phyloP scores from a whole-genome alignment of 2,329 filamentous ascomycete genomes.

The Penicillium occitanis region DNA sequence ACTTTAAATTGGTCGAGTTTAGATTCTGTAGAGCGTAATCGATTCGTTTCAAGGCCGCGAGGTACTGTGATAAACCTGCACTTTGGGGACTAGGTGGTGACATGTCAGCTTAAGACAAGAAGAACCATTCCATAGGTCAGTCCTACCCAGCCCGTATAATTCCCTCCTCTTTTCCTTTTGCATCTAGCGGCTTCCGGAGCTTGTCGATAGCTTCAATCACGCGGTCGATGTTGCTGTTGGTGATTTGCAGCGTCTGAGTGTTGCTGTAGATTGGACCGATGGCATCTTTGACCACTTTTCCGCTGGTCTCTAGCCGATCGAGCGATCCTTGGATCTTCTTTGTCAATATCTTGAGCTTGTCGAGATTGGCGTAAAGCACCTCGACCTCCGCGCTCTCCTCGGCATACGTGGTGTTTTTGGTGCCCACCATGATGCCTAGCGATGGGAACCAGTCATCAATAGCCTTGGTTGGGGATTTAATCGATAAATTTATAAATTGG shows the following conservation, averaged over 20 bases:
- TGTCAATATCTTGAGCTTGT: slow-evolving; percentile 88
- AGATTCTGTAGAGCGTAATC: slow-evolving; percentile 82
- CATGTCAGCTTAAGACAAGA: slow-evolving; percentile 22
- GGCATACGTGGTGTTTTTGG: slow-evolving; percentile 58
- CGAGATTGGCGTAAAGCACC: slow-evolving; percentile 68
- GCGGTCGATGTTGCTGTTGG: slow-evolving; percentile 84
- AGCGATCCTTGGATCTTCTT: slow-evolving; percentile 94
- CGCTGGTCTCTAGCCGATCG: slow-evolving; percentile 78
- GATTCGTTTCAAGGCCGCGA: slow-evolving; percentile 84
- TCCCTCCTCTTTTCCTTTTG: slow-evolving; percentile 85
- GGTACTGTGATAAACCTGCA: slow-evolving; percentile 77
- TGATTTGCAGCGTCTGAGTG: slow-evolving; percentile 82
- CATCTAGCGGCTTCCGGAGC: slow-evolving; percentile 85
- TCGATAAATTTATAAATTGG: no score
- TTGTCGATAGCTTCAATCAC: slow-evolving; percentile 84
- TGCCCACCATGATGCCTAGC: slow-evolving; percentile 50
- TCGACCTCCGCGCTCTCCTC: slow-evolving; percentile 69
- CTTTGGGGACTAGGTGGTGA: slow-evolving; percentile 64
- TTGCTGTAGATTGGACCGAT: slow-evolving; percentile 91
- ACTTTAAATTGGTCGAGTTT: slow-evolving; percentile 83
- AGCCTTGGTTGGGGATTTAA: no score
- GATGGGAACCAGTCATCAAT: neutral
- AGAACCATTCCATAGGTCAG: neutral
- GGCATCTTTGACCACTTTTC: slow-evolving; percentile 86
- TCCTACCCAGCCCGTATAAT: slow-evolving; percentile 78